Percentiles rank a stretch among this genome's conserved stretches.
phyloP scores from a whole-genome alignment of 2,329 filamentous ascomycete species.

The Colletotrichum sublineola region DNA sequence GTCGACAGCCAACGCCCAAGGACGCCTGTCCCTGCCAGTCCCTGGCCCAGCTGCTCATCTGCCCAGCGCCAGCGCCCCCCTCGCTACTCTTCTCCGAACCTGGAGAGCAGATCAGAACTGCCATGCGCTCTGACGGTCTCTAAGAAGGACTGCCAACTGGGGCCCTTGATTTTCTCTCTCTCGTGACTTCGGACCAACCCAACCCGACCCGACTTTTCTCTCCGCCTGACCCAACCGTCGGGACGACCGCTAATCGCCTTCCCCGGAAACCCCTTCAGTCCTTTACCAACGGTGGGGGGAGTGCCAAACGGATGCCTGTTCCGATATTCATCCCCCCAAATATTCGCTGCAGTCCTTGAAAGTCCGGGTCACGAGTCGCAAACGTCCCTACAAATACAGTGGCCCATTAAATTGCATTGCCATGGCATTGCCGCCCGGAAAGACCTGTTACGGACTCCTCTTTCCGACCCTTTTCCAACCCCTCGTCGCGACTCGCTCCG shows the following conservation, averaged over 20 bases:
- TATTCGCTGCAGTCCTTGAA: slow-evolving; percentile 12
- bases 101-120: background rate
- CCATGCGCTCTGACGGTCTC: slow-evolving; percentile 2
- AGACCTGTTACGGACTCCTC: slow-evolving; percentile 11
- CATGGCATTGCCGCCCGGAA: slow-evolving; percentile 24
- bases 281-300: slow-evolving; percentile 1
- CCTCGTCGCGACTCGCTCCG: background rate
- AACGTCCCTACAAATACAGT: slow-evolving; percentile 34
- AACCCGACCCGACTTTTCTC: slow-evolving; percentile 9
- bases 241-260: slow-evolving; percentile 38
- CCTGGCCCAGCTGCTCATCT: slow-evolving; percentile 34
- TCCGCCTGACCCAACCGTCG: slow-evolving; percentile 28
- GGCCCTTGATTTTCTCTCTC: slow-evolving; percentile 7
- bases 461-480: background rate
- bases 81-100: slow-evolving; percentile 22
- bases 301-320: slow-evolving; percentile 26
- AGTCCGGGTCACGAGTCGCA: slow-evolving; percentile 36
- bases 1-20: slow-evolving; percentile 12
- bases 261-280: slow-evolving; percentile 20
- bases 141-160: slow-evolving; percentile 3
- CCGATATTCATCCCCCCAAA: slow-evolving; percentile 23
- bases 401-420: slow-evolving; percentile 32
- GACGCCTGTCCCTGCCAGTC: slow-evolving; percentile 32
- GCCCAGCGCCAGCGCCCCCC: slow-evolving; percentile 8
- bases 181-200: slow-evolving; percentile 37